Percentiles rank a stretch among this genome's conserved stretches.
Evolutionary conservation across 1,284 basidiomycete species (phyloP).

Genomic region (Caloboletus inedulis): DNA sequence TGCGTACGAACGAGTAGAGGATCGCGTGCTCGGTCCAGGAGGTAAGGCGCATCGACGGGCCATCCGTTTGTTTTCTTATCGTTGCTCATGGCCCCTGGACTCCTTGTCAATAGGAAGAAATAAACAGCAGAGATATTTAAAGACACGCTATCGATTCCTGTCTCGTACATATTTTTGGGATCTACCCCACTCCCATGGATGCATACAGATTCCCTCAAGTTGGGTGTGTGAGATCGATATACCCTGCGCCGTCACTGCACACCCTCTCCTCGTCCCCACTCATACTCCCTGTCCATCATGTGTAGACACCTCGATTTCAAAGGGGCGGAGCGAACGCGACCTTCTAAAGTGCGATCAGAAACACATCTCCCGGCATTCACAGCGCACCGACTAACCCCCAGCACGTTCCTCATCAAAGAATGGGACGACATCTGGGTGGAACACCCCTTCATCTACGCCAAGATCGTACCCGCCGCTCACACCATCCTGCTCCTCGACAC

Average conservation of each 20-base stretch:
- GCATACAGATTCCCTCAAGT: too few species aligned
- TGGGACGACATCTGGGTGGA: conserved; percentile 50
- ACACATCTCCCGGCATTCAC: conserved; percentile 37
- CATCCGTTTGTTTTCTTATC: background rate
- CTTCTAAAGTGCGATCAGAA: too few species aligned
- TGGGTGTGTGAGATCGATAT: background rate
- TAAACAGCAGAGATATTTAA: too few species aligned
- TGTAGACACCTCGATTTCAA: conserved; percentile 3
- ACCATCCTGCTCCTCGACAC: conserved; percentile 52
- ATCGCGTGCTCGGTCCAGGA: background rate
- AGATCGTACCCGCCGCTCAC: conserved; percentile 37
- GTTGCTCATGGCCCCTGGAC: background rate
- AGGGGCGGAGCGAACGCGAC: background rate
- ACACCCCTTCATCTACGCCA: conserved; percentile 53
- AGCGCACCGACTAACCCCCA: conserved; percentile 42
- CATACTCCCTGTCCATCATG: conserved; percentile 3
- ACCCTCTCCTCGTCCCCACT: background rate
- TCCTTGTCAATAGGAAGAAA: background rate
- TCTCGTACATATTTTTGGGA: background rate
- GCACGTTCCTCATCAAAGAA: conserved; percentile 51
- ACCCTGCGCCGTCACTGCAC: background rate
- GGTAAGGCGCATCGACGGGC: background rate
- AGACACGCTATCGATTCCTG: background rate
- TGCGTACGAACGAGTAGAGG: background rate
- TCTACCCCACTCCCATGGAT: background rate